These are phyloP conservation scores for Linderniella brevidens DNA, from an alignment of 257 asterid species.

Conservation along the genomic window DNA sequence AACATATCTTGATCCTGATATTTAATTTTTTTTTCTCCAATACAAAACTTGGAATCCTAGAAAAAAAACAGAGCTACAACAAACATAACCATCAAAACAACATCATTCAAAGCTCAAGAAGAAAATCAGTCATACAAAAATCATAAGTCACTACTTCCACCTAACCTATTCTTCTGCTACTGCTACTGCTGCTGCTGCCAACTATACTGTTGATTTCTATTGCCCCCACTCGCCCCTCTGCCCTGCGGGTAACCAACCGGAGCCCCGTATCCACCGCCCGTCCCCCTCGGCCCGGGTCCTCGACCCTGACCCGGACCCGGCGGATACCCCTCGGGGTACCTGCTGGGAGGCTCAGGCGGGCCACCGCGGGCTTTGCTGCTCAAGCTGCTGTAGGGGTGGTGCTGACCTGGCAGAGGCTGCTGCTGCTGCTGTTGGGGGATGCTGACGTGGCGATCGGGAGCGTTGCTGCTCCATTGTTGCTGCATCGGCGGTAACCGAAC, in stretches of 20 bases:
- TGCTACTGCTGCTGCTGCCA: constrained; percentile 42
- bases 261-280: constrained; percentile 8
- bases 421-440: constrained; percentile 45
- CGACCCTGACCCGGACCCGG: constrained; percentile 15
- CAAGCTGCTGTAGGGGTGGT: constrained; percentile 21
- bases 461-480: constrained; percentile 55
- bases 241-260: constrained; percentile 22
- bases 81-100: too few relatives aligned
- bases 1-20: too few relatives aligned
- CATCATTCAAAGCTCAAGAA: too few relatives aligned
- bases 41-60: too few relatives aligned
- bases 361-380: constrained; percentile 75
- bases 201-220: constrained; percentile 69
- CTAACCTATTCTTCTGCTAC: too few relatives aligned
- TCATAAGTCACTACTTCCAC: too few relatives aligned
- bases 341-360: constrained; percentile 33
- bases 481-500: constrained; percentile 79
- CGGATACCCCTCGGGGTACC: constrained; percentile 65
- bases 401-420: constrained; percentile 41
- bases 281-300: constrained; percentile 53
- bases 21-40: too few relatives aligned
- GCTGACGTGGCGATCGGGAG: constrained; percentile 39
- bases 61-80: too few relatives aligned
- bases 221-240: constrained; percentile 52
- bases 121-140: too few relatives aligned